phyloP scores from a whole-genome alignment of 495 filamentous ascomycete species.

The Opeltia flavorubescens region DNA sequence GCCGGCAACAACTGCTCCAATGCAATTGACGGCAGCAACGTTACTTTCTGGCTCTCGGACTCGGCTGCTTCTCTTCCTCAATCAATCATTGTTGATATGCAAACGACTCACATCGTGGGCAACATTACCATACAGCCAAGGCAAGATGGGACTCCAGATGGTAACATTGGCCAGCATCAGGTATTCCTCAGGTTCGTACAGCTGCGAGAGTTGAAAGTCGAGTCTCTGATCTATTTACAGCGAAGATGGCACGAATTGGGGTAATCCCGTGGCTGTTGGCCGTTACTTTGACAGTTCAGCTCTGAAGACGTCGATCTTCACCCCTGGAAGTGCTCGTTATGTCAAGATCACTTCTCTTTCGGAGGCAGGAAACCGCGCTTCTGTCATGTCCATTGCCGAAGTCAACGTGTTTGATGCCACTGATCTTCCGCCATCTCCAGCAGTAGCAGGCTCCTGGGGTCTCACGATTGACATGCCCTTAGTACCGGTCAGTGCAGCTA shows the following conservation, averaged over 20 bases:
- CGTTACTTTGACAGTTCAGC: conserved; percentile 27
- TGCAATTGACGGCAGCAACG: conserved; percentile 9
- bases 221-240: conserved; percentile 10
- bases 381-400: conserved; percentile 24
- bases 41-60: conserved; percentile 10
- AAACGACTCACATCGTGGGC: conserved; percentile 7
- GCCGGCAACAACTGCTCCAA: conserved; percentile 11
- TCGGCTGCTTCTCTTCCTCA: conserved; percentile 6
- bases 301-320: conserved; percentile 26
- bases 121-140: conserved; percentile 11
- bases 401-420: conserved; percentile 12
- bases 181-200: conserved; percentile 6
- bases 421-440: conserved; percentile 4
- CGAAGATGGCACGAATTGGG: conserved; percentile 23
- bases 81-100: conserved; percentile 12
- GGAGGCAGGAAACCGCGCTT: conserved; percentile 22
- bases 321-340: conserved; percentile 25
- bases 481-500: conserved; percentile 30
- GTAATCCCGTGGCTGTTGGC: conserved; percentile 25
- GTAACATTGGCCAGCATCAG: conserved; percentile 12
- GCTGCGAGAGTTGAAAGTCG: not conserved
- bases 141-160: conserved; percentile 6
- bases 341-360: conserved; percentile 21
- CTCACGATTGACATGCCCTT: conserved; percentile 38
- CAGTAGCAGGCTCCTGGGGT: conserved; percentile 24